These are phyloP conservation scores for Trichosporon asahii DNA, from an alignment of 1,284 basidiomycete genomes.

Conservation along the genomic window DNA sequence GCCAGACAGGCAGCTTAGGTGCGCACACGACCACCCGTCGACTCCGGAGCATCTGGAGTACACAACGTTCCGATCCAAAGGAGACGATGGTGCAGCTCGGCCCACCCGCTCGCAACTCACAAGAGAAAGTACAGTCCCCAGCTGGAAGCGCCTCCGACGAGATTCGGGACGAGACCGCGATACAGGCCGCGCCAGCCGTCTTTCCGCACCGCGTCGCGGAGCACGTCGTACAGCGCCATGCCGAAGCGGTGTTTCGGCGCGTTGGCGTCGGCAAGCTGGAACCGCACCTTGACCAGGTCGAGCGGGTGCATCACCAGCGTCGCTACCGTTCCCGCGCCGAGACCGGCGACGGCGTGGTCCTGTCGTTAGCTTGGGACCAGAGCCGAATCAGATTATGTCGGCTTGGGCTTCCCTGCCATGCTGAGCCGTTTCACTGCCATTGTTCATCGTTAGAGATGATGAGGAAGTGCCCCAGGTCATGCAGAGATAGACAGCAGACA, in stretches of 20 bases:
- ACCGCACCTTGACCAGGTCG: slow-evolving; percentile 91
- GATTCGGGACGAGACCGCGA: slow-evolving; percentile 83
- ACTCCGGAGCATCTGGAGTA: too few relatives aligned
- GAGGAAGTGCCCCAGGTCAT: neutral
- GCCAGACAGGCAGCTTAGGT: too few relatives aligned
- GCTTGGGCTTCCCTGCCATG: neutral
- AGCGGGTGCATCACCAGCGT: slow-evolving; percentile 97
- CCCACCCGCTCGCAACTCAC: slow-evolving; percentile 58
- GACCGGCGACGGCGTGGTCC: slow-evolving; percentile 91
- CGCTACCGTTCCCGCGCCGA: slow-evolving; percentile 87
- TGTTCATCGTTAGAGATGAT: too few relatives aligned
- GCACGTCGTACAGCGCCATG: slow-evolving; percentile 69
- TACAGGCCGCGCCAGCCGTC: slow-evolving; percentile 87
- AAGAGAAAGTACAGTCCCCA: slow-evolving; percentile 99
- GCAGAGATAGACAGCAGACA: neutral
- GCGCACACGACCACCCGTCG: neutral
- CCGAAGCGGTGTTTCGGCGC: slow-evolving; percentile 63
- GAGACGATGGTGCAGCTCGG: too few relatives aligned
- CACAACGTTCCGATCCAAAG: too few relatives aligned
- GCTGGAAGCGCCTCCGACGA: slow-evolving; percentile 92
- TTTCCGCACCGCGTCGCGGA: slow-evolving; percentile 68
- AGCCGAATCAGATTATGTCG: too few relatives aligned
- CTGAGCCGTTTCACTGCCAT: neutral
- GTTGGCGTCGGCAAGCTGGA: slow-evolving; percentile 73
- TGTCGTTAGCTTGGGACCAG: slow-evolving; percentile 15